These are phyloP conservation scores for Schizophyllum commune DNA, from an alignment of 1,284 basidiomycete genomes.

Conservation along the genomic window DNA sequence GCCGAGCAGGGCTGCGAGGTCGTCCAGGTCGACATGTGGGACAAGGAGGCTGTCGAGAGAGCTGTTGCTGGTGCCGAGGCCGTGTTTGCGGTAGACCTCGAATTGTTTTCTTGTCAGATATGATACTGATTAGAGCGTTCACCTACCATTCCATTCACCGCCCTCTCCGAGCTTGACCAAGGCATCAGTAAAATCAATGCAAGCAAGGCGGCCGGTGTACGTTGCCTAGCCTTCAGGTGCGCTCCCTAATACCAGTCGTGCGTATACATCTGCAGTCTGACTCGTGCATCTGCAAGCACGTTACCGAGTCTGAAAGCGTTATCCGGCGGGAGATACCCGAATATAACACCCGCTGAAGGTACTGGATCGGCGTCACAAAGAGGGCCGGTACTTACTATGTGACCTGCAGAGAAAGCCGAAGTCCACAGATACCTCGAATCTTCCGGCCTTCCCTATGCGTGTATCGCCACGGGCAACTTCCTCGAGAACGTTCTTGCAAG, in stretches of 20 bases:
- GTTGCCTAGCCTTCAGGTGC: slow-evolving; percentile 10
- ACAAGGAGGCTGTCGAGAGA: slow-evolving; percentile 3
- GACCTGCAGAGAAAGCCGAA: slow-evolving; percentile 20
- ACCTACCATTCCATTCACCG: not conserved
- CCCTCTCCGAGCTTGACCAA: slow-evolving; percentile 12
- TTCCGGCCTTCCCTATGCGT: slow-evolving; percentile 18
- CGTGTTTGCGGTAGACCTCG: slow-evolving; percentile 8
- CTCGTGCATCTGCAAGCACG: not conserved
- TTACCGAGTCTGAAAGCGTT: not conserved
- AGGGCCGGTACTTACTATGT: not conserved
- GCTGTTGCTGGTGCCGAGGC: slow-evolving; percentile 8
- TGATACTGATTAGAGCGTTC: slow-evolving; percentile 15
- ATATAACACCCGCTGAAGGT: slow-evolving; percentile 3
- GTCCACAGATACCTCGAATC: slow-evolving; percentile 21
- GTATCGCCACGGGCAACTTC: slow-evolving; percentile 20
- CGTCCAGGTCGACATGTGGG: slow-evolving; percentile 3
- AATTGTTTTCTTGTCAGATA: not conserved
- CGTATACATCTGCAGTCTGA: not conserved
- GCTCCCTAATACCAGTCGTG: not conserved
- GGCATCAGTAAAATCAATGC: slow-evolving; percentile 10
- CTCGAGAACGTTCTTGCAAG: slow-evolving; percentile 21
- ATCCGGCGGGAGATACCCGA: slow-evolving; percentile 3
- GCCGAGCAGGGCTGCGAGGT: slow-evolving; percentile 6
- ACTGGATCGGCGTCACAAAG: slow-evolving; percentile 14
- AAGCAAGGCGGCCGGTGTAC: slow-evolving; percentile 8